Evolutionary conservation across 495 filamentous ascomycete genomes (phyloP).

Genomic region (Trichoderma orchidacearum): DNA sequence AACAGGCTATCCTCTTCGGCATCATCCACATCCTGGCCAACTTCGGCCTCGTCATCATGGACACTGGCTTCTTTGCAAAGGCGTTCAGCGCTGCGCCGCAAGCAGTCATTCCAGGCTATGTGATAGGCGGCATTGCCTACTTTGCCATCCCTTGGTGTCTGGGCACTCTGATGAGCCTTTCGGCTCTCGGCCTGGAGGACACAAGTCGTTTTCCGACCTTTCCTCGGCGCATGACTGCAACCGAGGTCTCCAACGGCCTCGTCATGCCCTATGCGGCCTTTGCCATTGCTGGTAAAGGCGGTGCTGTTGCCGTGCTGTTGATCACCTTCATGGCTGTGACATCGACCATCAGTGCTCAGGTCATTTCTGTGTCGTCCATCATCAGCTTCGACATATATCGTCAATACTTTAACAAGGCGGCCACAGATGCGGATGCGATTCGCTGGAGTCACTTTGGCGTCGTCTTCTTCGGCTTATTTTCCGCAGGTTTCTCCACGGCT

Average conservation of each 20-base stretch:
- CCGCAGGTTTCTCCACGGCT: neutral
- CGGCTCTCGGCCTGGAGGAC: neutral
- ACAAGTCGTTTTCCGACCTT: neutral
- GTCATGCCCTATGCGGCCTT: neutral
- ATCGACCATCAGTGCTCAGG: neutral
- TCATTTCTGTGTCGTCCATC: neutral
- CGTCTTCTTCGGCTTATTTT: neutral
- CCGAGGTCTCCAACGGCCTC: neutral
- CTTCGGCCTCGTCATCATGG: neutral
- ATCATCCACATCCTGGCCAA: neutral
- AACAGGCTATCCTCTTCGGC: neutral
- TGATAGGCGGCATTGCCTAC: neutral
- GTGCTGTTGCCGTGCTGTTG: neutral
- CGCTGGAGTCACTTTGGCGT: neutral
- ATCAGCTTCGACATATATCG: neutral
- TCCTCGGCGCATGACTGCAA: neutral
- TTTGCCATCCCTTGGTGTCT: neutral
- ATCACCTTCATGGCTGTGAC: neutral
- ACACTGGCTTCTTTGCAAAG: neutral
- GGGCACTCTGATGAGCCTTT: neutral
- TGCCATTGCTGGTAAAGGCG: neutral
- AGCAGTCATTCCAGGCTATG: neutral
- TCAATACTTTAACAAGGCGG: neutral
- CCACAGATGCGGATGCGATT: neutral
- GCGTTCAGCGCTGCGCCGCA: neutral